These are phyloP conservation scores for Fusarium ambrosium DNA, from an alignment of 2,329 filamentous ascomycete species.

Conservation along the genomic window DNA sequence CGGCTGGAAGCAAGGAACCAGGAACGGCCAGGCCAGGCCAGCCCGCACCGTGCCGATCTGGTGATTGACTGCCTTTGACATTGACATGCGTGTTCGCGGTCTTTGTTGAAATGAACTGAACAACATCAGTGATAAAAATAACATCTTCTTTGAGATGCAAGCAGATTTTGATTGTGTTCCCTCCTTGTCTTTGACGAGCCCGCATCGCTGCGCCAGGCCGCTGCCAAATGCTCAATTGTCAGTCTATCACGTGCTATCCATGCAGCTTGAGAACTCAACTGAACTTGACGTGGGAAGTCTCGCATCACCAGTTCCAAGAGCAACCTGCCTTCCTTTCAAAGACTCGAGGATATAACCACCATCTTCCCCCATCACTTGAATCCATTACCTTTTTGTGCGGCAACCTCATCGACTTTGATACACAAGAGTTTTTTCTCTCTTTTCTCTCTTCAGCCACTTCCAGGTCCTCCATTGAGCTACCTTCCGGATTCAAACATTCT, in stretches of 20 bases:
- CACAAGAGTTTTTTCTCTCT: background rate
- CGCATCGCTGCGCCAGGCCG: slow-evolving; percentile 32
- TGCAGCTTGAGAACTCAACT: background rate
- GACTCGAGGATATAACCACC: slow-evolving; percentile 1
- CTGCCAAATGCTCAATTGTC: slow-evolving; percentile 27
- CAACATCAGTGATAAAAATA: slow-evolving; percentile 15
- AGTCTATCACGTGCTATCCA: slow-evolving; percentile 40
- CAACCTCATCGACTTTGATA: background rate
- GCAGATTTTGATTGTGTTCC: slow-evolving; percentile 9
- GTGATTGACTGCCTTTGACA: background rate
- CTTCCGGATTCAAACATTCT: slow-evolving; percentile 5
- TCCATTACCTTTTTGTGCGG: background rate
- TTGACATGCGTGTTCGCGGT: background rate
- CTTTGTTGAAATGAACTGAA: background rate
- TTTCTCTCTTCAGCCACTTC: background rate
- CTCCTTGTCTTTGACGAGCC: slow-evolving; percentile 10
- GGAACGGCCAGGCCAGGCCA: slow-evolving; percentile 32
- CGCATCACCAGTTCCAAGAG: slow-evolving; percentile 26
- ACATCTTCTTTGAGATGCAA: background rate
- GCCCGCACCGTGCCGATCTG: slow-evolving; percentile 38
- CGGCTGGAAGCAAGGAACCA: slow-evolving; percentile 35
- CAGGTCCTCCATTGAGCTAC: background rate
- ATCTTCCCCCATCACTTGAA: background rate
- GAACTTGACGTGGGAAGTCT: slow-evolving; percentile 26
- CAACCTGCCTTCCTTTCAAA: slow-evolving; percentile 27